Conservation (phyloP, 208 protist species). For the Leishmania major region DNA sequence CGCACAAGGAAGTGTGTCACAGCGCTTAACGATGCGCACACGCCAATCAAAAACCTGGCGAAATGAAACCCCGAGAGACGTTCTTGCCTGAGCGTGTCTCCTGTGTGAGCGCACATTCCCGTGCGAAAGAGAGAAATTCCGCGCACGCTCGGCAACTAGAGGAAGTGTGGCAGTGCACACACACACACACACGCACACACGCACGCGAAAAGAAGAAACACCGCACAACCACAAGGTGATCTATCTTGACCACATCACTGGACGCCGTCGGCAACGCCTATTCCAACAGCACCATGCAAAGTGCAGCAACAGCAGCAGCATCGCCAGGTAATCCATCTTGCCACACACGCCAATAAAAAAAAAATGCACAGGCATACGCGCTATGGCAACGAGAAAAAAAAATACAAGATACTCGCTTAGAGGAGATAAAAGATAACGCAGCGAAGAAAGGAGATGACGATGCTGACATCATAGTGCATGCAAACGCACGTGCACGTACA, state of each 20-base stretch:
- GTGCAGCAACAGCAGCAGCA: not conserved
- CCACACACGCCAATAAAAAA: not conserved
- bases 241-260: not conserved
- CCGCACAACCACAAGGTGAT: not conserved
- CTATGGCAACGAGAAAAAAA: not conserved
- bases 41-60: not conserved
- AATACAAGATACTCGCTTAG: not conserved
- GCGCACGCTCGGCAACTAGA: not conserved
- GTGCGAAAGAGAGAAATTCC: not conserved
- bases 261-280: not conserved
- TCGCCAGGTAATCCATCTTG: not conserved
- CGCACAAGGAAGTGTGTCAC: not conserved
- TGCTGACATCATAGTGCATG: not conserved
- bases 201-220: not conserved
- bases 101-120: no score
- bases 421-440: constrained; percentile 20
- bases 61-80: not conserved
- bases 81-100: not conserved
- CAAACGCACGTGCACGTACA: not conserved
- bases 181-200: not conserved
- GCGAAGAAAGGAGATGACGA: not conserved
- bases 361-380: constrained; percentile 1
- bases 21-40: not conserved
- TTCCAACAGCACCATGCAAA: not conserved
- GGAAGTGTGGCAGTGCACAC: not conserved